A percentile compares a stretch with the other conserved stretches of the same genome.
Evolutionary conservation across 2,329 filamentous ascomycete species (phyloP).

Genomic region (Aureobasidium lini): DNA sequence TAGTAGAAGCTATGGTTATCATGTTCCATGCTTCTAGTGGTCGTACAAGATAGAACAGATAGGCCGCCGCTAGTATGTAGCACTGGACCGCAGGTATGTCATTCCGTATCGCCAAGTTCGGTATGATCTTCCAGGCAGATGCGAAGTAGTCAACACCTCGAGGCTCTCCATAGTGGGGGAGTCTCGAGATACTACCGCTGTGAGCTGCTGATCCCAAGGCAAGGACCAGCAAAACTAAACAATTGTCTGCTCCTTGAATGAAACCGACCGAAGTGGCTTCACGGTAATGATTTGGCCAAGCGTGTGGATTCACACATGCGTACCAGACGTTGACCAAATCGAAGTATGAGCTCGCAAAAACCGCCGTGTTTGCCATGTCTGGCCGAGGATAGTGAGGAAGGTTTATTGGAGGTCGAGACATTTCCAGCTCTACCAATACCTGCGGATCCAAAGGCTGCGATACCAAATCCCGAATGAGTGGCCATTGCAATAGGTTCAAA

Average conservation of each 20-base stretch:
- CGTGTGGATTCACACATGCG: constrained; percentile 75
- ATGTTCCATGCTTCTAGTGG: constrained; percentile 79
- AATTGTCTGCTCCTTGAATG: constrained; percentile 71
- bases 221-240: constrained; percentile 70
- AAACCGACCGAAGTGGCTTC: constrained; percentile 69
- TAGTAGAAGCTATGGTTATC: constrained; percentile 71
- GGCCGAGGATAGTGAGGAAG: constrained; percentile 52
- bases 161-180: constrained; percentile 60
- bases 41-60: constrained; percentile 73
- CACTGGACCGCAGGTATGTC: constrained; percentile 73
- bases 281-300: constrained; percentile 68
- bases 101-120: constrained; percentile 71
- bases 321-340: constrained; percentile 79
- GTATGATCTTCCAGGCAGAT: constrained; percentile 69
- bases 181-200: constrained; percentile 66
- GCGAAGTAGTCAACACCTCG: constrained; percentile 74
- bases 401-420: constrained; percentile 68
- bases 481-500: constrained; percentile 71
- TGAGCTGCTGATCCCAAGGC: constrained; percentile 70
- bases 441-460: constrained; percentile 72
- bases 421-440: constrained; percentile 72
- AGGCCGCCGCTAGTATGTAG: constrained; percentile 71
- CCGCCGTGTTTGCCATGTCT: constrained; percentile 65
- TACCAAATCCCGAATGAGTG: constrained; percentile 69
- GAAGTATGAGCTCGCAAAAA: constrained; percentile 74